Conservation (phyloP, 2,329 filamentous ascomycete genomes). For the Coniochaeta prunicola region DNA sequence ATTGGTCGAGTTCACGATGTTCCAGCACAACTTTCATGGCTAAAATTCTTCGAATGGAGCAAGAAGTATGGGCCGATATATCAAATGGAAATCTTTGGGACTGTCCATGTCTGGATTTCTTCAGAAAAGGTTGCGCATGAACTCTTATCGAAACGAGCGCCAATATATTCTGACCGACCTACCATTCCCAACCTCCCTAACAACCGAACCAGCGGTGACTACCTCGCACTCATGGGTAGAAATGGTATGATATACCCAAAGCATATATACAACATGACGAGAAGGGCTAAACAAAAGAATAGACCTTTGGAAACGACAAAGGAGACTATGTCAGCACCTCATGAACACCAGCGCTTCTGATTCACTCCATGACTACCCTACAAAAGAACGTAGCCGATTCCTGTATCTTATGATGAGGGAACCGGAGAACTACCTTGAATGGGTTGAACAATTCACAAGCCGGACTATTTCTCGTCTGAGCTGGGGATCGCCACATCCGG, state of each 20-base stretch:
- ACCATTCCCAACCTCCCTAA: constrained; percentile 38
- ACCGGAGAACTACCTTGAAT: constrained; percentile 34
- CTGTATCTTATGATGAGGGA: constrained; percentile 32
- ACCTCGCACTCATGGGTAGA: constrained; percentile 34
- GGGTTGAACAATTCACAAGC: constrained; percentile 38
- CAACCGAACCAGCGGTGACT: constrained; percentile 38
- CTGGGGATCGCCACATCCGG: constrained; percentile 36
- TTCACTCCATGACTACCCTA: constrained; percentile 33
- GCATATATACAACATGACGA: not conserved
- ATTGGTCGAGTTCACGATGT: constrained; percentile 39
- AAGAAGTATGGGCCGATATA: constrained; percentile 39
- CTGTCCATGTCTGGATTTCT: constrained; percentile 40
- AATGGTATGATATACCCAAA: constrained; percentile 23
- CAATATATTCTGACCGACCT: constrained; percentile 40
- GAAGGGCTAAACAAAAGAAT: not conserved
- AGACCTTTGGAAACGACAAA: constrained; percentile 42
- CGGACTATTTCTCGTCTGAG: constrained; percentile 36
- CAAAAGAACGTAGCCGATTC: constrained; percentile 36
- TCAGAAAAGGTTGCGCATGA: constrained; percentile 37
- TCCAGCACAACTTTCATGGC: constrained; percentile 31
- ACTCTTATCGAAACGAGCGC: constrained; percentile 30
- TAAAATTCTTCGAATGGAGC: constrained; percentile 41
- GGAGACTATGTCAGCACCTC: constrained; percentile 34
- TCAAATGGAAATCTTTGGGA: constrained; percentile 36
- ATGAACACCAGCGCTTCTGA: constrained; percentile 30